Base-by-base conservation (phyloP, 805 yeast genomes). In the Candida coleopterorum region DNA sequence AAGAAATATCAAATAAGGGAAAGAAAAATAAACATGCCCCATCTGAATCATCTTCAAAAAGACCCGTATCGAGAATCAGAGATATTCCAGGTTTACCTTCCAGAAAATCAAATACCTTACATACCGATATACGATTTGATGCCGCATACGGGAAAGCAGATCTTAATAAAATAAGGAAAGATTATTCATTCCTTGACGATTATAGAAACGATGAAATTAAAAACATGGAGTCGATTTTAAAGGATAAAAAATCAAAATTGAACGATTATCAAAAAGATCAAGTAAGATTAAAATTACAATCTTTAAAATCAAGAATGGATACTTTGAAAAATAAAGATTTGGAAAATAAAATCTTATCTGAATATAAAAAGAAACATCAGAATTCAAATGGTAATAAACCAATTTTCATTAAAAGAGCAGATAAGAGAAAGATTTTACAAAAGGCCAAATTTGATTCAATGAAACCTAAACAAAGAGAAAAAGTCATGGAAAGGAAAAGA, bases 81-180 rank as follows among this genome's bases (percentile, higher is more conserved):
- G 78, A 80, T 29, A 79, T 89, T 9, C 90, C 85, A 2, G 93
- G 90, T 0, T 53, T 83, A 31, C 68, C 66, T 33, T 50, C 58
- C 17, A 61, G 64, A 17, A 66, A 57, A 45, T 54, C 60, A 38
- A 49, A 57, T 34, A 66, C 64, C 11, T 59, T 81, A 20, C 81
- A 83, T 54, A 72, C 76, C 33, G 98, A 93, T 62, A 81, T 94
- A 23, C 71, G 98, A 47, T 93, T 93, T 56, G 96, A 93, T 58
- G 74, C 90, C 3, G 88, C 96, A 0, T 77, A 78, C 44, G 97
- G 97, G 39, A 82, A 78, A 48, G 85, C 93, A 1, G 90, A 89
- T 54, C 61, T 75, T 40, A 63, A 68, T 22, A 68, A 71, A 40
- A 74, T 85, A 12, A 70, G 97, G 42, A 75, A 78, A 50, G 81